Percentiles rank a stretch among this genome's conserved stretches.
Evolutionary conservation across 495 filamentous ascomycete species (phyloP).

Genomic region (Cladorrhinum samala): DNA sequence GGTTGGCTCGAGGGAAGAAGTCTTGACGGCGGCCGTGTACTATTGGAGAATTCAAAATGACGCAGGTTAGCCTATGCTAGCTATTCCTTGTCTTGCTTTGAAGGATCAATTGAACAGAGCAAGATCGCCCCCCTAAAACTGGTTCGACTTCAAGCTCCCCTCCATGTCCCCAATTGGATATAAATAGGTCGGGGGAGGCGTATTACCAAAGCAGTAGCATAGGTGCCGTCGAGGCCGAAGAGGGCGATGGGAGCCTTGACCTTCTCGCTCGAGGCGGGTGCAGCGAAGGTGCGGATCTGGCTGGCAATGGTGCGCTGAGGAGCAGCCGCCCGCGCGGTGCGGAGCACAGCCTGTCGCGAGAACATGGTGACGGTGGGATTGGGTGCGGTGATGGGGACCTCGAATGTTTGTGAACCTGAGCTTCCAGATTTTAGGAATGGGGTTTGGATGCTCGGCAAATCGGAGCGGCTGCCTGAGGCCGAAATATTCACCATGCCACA

Average conservation of each 20-base stretch:
- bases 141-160: neutral
- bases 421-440: slow-evolving; percentile 31
- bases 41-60: slow-evolving; percentile 38
- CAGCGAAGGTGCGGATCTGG: slow-evolving; percentile 65
- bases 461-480: slow-evolving; percentile 27
- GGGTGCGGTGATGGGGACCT: slow-evolving; percentile 28
- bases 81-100: neutral
- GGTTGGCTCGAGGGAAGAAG: slow-evolving; percentile 70
- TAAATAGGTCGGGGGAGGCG: slow-evolving; percentile 12
- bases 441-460: slow-evolving; percentile 31
- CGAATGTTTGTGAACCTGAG: slow-evolving; percentile 30
- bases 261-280: slow-evolving; percentile 52
- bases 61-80: slow-evolving; percentile 23
- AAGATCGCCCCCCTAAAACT: too few species aligned
- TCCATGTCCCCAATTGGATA: slow-evolving; percentile 14
- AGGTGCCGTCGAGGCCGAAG: slow-evolving; percentile 95
- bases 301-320: slow-evolving; percentile 39
- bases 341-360: slow-evolving; percentile 54
- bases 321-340: slow-evolving; percentile 52
- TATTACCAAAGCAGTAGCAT: slow-evolving; percentile 94
- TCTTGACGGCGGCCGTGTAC: slow-evolving; percentile 95
- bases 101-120: too few species aligned
- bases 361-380: slow-evolving; percentile 48
- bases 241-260: slow-evolving; percentile 82
- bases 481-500: neutral